Conservation (phyloP, 2,329 filamentous ascomycete genomes). For the Alternaria hordeiaustralica region DNA sequence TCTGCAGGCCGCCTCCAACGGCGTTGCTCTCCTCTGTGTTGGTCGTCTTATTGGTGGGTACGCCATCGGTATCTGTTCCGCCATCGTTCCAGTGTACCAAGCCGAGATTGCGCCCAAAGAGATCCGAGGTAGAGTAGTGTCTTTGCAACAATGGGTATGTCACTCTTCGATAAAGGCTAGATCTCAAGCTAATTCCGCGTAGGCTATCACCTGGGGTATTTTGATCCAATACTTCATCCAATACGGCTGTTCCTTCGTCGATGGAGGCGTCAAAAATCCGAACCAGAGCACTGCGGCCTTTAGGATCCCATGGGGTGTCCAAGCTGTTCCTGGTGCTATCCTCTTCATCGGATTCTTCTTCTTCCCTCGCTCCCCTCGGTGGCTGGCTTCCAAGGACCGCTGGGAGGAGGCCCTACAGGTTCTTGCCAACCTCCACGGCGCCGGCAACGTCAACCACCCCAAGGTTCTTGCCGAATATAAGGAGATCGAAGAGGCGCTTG, state of each 20-base stretch:
- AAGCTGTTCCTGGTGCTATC: conserved; percentile 50
- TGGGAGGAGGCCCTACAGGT: conserved; percentile 69
- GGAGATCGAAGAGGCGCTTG: conserved; percentile 64
- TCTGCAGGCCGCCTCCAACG: conserved; percentile 48
- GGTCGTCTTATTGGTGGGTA: conserved; percentile 80
- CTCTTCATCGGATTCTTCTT: conserved; percentile 51
- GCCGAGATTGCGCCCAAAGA: conserved; percentile 72
- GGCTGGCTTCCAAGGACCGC: conserved; percentile 71
- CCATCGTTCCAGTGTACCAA: conserved; percentile 92
- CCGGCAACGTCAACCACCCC: conserved; percentile 62
- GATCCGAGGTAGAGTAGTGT: conserved; percentile 64
- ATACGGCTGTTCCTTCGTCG: conserved; percentile 66
- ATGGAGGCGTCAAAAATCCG: conserved; percentile 49
- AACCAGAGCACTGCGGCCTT: conserved; percentile 54
- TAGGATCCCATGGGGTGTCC: conserved; percentile 53
- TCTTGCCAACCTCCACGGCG: conserved; percentile 63
- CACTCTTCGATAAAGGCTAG: not conserved
- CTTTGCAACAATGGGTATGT: conserved; percentile 55
- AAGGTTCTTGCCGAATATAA: conserved; percentile 69
- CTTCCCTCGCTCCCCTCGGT: conserved; percentile 64
- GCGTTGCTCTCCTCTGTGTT: conserved; percentile 52
- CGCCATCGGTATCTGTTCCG: conserved; percentile 86
- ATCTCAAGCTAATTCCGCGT: conserved; percentile 31
- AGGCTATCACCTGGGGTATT: conserved; percentile 66
- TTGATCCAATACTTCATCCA: conserved; percentile 71